Evolutionary conservation across 192 early-diverging fungal genomes (phyloP), one percentile per base, ranked within the genome.

Genomic region (Coemansia sp.): DNA sequence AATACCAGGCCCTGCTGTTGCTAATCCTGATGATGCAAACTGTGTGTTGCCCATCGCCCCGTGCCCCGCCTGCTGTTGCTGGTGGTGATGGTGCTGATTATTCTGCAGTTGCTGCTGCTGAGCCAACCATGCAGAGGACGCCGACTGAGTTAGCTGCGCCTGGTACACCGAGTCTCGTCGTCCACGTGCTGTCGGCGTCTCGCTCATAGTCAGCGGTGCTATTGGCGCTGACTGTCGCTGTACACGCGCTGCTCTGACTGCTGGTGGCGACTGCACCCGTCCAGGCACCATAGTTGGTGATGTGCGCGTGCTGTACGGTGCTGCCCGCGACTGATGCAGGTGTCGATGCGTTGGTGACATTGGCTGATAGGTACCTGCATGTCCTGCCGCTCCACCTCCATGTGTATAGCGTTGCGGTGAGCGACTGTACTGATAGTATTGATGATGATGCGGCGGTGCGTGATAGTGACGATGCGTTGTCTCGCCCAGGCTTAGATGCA

Each of bases 301-400:
- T 10, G 48, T 36, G 18, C 50, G 60, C 21, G 60, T 62, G 60
- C 60, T 62, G 50, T 62, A 62, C 6, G 60, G 60, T 34, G 50
- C 51, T 38, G 31, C 11, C 10, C 60, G 60, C 21, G 60, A 37
- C 60, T 62, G 60, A 37, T 62, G 60, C 11, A 62, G 25, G 15
- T 62, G 48, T 4, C 34, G 25, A 17, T 21, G 50, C 2, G 15
- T 14, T 14, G 36, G 34, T 5, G 34, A 38, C 4, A n/a, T 23
- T 20, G 37, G 2, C 38, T 42, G 56, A 12, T 28, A 14, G 50
- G 0, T 8, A 6, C 6, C 34, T 3, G 15, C 31, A 1, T 11
- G 53, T 18, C 14, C 15, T 15, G 48, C 17, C 8, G 46, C 18
- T 12, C 24, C 17, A 9, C 25, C 14, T 14, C 21, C n/a, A 15